Evolutionary conservation across 495 filamentous ascomycete species (phyloP), one percentile per base, ranked within the genome.

Genomic region (Neurospora sublineolata): DNA sequence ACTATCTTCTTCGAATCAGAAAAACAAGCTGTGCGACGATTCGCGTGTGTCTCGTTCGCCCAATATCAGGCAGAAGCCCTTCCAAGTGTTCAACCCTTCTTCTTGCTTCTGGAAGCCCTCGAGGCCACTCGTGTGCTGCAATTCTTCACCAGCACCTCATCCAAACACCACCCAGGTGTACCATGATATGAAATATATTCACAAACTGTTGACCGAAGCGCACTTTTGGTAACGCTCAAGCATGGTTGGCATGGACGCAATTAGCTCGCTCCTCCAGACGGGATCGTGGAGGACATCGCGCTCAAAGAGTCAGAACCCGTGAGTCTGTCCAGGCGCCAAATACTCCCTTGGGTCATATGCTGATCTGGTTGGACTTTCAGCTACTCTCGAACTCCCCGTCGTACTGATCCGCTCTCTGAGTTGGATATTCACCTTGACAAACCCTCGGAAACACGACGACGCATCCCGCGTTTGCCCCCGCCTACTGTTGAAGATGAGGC

Each of bases 401-500:
- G 72, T 11, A 40, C 71, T 37, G 41, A 37, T 37, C 74, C 68
- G 33, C 69, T 70, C 12, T 74, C 72, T 12, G 72, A 52, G 68
- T 36, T 75, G 23, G 73, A 73, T 67, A 73, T 73, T 10, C 39
- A 73, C 18, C 68, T 74, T 18, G 60, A 76, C 9, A 73, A 71
- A 20, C 46, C 70, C 3, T 70, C 38, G 12, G 40, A 68, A 37
- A 40, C 6, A 58, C 36, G 37, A 16, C 36, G 68, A 3, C 73
- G 70, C 38, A 67, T 11, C 42, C 74, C 70, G 71, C 73, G 69
- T 39, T 80, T 82, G 18, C 84, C 83, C 9, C 78, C 80, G 10
- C 82, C 84, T 12, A 77, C 64, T 27, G 83, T 85, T 20, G 84
- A 86, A 73, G 84, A 86, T 68, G 84, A 86, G 68, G 73, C 72